phyloP scores from a whole-genome alignment of 2,329 filamentous ascomycete genomes.

The Sporothrix schenckii region DNA sequence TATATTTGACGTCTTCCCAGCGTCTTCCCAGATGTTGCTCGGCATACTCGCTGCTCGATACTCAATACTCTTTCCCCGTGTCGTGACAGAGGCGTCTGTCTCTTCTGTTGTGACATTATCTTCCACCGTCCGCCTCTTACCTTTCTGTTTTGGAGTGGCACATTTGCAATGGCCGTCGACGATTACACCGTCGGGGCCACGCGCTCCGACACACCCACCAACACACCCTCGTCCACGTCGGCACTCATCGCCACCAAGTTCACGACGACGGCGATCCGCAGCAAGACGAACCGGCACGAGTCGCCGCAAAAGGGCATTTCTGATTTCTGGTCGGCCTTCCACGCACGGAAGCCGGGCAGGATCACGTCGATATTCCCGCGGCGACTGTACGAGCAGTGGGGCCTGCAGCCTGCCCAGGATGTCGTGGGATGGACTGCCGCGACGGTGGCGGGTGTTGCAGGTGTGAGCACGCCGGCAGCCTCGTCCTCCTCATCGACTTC shows the following conservation, averaged over 20 bases:
- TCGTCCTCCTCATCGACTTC: neutral
- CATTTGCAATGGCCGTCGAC: neutral
- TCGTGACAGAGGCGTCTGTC: no score
- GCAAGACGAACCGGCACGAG: neutral
- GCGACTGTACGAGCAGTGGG: slow-evolving; percentile 44
- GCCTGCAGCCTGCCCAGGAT: slow-evolving; percentile 38
- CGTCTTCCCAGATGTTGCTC: no score
- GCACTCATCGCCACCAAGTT: neutral
- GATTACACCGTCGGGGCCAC: neutral
- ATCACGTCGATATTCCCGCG: slow-evolving; percentile 52
- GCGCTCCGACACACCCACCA: neutral
- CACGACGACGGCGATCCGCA: neutral
- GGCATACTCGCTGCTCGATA: no score
- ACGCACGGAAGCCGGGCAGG: slow-evolving; percentile 48
- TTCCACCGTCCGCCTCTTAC: no score
- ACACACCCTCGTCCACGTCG: neutral
- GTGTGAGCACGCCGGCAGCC: slow-evolving; percentile 9
- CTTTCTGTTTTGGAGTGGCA: no score
- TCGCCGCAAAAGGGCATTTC: slow-evolving; percentile 47
- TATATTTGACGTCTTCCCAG: no score
- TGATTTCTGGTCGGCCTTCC: slow-evolving; percentile 50
- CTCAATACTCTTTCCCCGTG: no score
- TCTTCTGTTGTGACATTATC: neutral
- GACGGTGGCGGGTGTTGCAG: neutral
- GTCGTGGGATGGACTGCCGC: neutral